Base-by-base conservation (phyloP, 2,329 filamentous ascomycete species). In the Epichloe brachyelytri region DNA sequence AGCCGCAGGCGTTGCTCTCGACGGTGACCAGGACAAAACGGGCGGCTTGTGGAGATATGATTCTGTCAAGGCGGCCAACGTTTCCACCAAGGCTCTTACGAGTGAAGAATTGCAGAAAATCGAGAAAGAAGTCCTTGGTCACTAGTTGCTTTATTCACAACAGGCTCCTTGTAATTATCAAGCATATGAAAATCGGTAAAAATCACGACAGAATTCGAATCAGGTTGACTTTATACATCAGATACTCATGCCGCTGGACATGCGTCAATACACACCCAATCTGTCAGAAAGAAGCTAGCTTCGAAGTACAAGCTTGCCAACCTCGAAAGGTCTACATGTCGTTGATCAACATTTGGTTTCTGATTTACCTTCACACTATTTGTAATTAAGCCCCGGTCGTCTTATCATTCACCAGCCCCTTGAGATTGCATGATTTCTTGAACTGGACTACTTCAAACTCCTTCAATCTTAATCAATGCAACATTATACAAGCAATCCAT, bases 21-120 rank as follows among this genome's bases (percentile, higher is more conserved):
- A 75, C 54, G 78, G 78, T 20, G 78, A 82, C 47, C 68, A 71
- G 22, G 78, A 80, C 58, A 80, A 79, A 67, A 82, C 78, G 2
- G 78, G 78, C 19, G 78, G 78, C 1, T 65, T 81, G 15, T 82
- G 78, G 78, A 68, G 78, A 33, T 82, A 77, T 53, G 76, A 80
- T 57, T 68, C 71, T 2, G 67, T 65, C 22, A 74, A 74, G 62
- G 75, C 63, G 1, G 60, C 60, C 8, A 69, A 66, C 51, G 63
- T 60, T 1, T 58, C 61, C n/a, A 55, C 67, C n/a, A 62, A 70
- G 47, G 59, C 59, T 44, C 60, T 74, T 50, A 67, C 62, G 26
- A 61, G 63, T 36, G 67, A 69, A 12, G 68, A 71, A 52, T 62
- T 73, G 40, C 56, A 58, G 46, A 68, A 66, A 55, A 68, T 76